Conservation (phyloP, 495 filamentous ascomycete genomes). For the Sabuloglossum arenarium region DNA sequence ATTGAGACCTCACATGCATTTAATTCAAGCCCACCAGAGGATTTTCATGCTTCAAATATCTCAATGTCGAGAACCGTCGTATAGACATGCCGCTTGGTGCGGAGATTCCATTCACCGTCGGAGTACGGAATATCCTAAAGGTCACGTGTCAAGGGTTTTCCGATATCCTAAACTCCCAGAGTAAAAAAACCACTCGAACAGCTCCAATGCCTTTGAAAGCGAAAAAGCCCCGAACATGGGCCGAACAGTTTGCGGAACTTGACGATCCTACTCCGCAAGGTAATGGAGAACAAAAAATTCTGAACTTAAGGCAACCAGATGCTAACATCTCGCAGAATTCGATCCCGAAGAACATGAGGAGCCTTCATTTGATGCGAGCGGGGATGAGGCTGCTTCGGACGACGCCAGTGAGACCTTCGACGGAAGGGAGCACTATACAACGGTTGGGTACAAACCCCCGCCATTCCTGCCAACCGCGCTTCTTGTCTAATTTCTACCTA, state of each 20-base stretch:
- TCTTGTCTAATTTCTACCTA: constrained; percentile 15
- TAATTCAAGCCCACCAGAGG: constrained; percentile 38
- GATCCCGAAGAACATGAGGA: constrained; percentile 62
- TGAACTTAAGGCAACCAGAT: not conserved
- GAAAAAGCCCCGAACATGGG: constrained; percentile 24
- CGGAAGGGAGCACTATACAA: constrained; percentile 62
- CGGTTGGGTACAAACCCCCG: constrained; percentile 41
- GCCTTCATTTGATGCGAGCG: constrained; percentile 23
- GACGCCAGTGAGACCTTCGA: constrained; percentile 21
- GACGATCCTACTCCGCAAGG: constrained; percentile 41
- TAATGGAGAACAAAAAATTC: constrained; percentile 16
- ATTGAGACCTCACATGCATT: not conserved
- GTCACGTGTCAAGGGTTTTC: no score
- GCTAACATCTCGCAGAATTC: constrained; percentile 36
- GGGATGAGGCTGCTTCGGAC: constrained; percentile 24
- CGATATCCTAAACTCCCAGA: no score
- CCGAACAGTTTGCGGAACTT: constrained; percentile 44
- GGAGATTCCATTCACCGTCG: no score
- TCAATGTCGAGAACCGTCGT: constrained; percentile 42
- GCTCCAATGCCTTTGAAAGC: constrained; percentile 9
- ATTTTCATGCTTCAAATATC: constrained; percentile 62
- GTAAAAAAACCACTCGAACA: not conserved
- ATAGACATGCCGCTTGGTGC: constrained; percentile 29
- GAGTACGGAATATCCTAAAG: no score
- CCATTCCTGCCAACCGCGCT: not conserved